Base-by-base conservation (phyloP, 345 rosid species). In the Mangifera indica region DNA sequence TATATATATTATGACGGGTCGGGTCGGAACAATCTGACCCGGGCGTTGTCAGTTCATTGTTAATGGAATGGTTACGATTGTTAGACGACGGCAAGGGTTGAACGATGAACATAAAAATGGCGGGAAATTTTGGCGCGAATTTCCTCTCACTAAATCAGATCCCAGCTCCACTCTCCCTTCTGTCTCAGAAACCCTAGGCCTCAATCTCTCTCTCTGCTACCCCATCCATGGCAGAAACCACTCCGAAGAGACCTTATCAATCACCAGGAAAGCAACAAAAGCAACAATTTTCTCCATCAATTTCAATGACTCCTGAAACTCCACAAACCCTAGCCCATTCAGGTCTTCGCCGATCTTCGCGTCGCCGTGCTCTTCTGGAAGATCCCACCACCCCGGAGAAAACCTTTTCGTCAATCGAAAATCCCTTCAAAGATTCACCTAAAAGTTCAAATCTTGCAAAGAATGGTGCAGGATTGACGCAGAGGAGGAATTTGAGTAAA, bases 71-170 rank as follows among this genome's bases (percentile, higher is more conserved):
- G 9, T 37, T 37, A 37, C 8, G 1, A 9, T 37, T 37, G 7
- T 37, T 37, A 37, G 8, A 37, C 42, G 42, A 7, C 5, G 42
- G 8, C n/a, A n/a, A 37, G 7, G 7, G 5, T 34, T 34, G 40
- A 34, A 37, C 42, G 42, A 5, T 37, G 42, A 37, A 7, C 9
- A n/a, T n/a, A 51, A 26, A 69, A 71, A 22, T n/a, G 72, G 87
- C 60, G 83, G 85, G 88, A 82, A 83, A 69, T 82, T 86, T 65
- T 89, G 87, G 88, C 95, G 95, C 95, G 92, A 79, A 55, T 22
- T 78, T 54, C 58, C 76, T 58, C 57, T 22, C 67, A 24, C 75
- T 55, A 20, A 13, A 37, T n/a, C 29, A 13, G 56, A 11, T 15
- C 17, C 58, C 69, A 21, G 61, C 57, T 20, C 32, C 66, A 75